Evolutionary conservation across 1,284 basidiomycete genomes (phyloP), one percentile per base, ranked within the genome.

Genomic region (Cutaneotrichosporon sp.): DNA sequence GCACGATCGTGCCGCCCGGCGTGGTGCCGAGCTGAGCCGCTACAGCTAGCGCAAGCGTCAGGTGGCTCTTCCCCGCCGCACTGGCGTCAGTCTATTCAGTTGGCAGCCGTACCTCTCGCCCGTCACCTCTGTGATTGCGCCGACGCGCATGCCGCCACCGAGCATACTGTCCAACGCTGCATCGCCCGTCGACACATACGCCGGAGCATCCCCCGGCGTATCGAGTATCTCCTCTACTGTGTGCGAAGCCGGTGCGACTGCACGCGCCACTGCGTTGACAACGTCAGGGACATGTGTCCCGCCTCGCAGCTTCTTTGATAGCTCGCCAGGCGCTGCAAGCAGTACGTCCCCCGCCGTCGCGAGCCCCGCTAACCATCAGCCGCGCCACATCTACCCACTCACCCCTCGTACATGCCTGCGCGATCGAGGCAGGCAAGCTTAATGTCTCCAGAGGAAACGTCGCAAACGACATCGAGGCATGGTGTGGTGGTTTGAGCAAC

Each of bases 51-150:
- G 90, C 86, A 15, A 93, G 77, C 1, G 86, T 86, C 4, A 93
- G 74, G 63, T 92, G 89, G 1, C 88, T 90, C 74, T 94, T 94
- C 30, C 90, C 90, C 21, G 89, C 83, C 21, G 88, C 84, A 69
- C 90, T 93, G 63, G 4, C 20, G 43, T 58, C 50, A 55, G 53
- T 47, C 17, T 12, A 10, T 4, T 38, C 4, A 15, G n/a, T 22
- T 10, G n/a, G 8, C 30, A 46, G 21, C 37, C 36, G 52, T 71
- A 89, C 88, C 88, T 88, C 77, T 92, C 88, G n/a, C 90, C 90
- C 13, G 80, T 82, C 36, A 92, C 74, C 66, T 93, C 90, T 81
- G 87, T 91, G 14, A 93, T 61, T 79, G 84, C 84, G 1, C 88
- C 84, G 2, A 84, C 81, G 48, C 80, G 76, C 14, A 91, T 78